Base-by-base conservation (phyloP, 257 asterid genomes). In the Ilex asprella region DNA sequence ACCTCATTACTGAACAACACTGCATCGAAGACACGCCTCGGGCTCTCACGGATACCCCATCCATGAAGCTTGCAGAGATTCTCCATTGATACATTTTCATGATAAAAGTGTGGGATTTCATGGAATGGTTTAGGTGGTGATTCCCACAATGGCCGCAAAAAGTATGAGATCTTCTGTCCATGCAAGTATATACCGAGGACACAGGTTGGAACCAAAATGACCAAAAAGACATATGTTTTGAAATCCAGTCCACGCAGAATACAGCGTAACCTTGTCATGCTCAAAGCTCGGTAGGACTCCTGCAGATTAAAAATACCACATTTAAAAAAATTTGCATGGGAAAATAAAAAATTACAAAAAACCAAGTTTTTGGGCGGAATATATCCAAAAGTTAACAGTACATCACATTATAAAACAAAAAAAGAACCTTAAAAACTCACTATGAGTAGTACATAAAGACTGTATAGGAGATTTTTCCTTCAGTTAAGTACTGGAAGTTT, bases 41-140 rank as follows among this genome's bases (percentile, higher is more conserved):
- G 54, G 14, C 3, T 11, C 16, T 49, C 54, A 11, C 54, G 54
- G 54, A 49, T 15, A 4, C 54, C 54, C 54, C 54, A 49, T 49
- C 54, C 54, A 49, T 49, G 54, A 15, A 49, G 54, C 16, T 49
- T 49, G 54, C 54, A 49, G 54, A 49, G 54, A 49, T 49, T 7
- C 54, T 49, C 54, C 54, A 49, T 49, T 2, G 54, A 49, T 12
- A 49, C 54, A 15, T 49, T 49, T 15, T 49, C 54, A 15, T 49
- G 54, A 49, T 49, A 49, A 49, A 4, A 49, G 54, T 49, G 54
- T 15, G 54, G 54, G 14, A 49, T 49, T 49, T 49, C 54, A 15
- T 49, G 54, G 54, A 49, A 49, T 6, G 54, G 54, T 49, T 15
- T 49, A 15, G 54, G 54, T 12, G 54, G 54, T 49, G 54, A 49